These are phyloP conservation scores for Globisporangium ultimum DNA, from an alignment of 352 stramenopile genomes.

Conservation along the genomic window DNA sequence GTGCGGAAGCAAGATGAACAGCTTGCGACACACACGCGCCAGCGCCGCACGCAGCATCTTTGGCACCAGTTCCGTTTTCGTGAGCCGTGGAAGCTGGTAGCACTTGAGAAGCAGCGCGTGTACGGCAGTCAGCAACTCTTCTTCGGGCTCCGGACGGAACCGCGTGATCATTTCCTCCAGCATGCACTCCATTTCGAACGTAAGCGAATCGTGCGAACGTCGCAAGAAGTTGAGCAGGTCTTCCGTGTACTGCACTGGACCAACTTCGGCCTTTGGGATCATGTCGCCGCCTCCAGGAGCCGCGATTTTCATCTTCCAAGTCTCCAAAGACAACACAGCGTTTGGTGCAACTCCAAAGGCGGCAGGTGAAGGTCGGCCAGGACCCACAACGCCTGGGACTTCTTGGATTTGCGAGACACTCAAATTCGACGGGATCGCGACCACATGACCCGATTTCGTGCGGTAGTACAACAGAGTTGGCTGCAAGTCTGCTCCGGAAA, in stretches of 20 bases:
- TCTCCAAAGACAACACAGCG: slow-evolving; percentile 65
- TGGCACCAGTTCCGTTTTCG: slow-evolving; percentile 72
- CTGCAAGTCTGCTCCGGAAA: slow-evolving; percentile 10
- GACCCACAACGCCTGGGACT: slow-evolving; percentile 68
- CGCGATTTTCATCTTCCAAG: slow-evolving; percentile 64
- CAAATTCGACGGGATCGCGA: slow-evolving; percentile 63
- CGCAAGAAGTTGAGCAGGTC: slow-evolving; percentile 95
- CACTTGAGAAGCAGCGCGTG: slow-evolving; percentile 95
- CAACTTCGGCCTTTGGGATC: slow-evolving; percentile 60
- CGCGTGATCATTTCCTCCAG: slow-evolving; percentile 98
- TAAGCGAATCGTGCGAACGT: slow-evolving; percentile 85
- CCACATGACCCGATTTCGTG: slow-evolving; percentile 77
- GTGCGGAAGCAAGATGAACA: slow-evolving; percentile 83
- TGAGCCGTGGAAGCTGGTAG: slow-evolving; percentile 82
- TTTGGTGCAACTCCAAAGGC: slow-evolving; percentile 65
- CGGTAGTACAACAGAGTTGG: slow-evolving; percentile 61
- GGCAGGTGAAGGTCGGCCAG: slow-evolving; percentile 51
- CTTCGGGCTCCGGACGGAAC: slow-evolving; percentile 96
- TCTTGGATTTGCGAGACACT: slow-evolving; percentile 59
- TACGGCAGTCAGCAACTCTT: slow-evolving; percentile 96
- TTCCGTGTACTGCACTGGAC: slow-evolving; percentile 86
- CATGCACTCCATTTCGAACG: slow-evolving; percentile 96
- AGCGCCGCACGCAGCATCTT: slow-evolving; percentile 90
- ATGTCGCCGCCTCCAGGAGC: slow-evolving; percentile 22
- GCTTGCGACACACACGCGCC: slow-evolving; percentile 90